A percentile compares a stretch with the other conserved stretches of the same genome.
phyloP scores from a whole-genome alignment of 2,329 filamentous ascomycete species.

The Monilinia polystroma region DNA sequence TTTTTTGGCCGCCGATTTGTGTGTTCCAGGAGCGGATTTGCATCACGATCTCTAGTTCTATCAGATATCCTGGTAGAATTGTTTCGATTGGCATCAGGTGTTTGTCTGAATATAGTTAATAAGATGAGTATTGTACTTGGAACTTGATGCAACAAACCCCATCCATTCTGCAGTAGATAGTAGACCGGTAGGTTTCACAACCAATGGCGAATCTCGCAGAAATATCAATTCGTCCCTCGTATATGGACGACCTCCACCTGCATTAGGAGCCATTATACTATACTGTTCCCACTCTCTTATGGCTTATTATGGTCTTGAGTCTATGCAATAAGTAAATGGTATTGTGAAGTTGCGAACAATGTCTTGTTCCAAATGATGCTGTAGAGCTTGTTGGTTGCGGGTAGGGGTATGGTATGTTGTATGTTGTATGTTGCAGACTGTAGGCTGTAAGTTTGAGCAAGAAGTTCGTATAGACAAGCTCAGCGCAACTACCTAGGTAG shows the following conservation, averaged over 20 bases:
- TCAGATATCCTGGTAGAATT: slow-evolving; percentile 45
- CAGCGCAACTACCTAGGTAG: slow-evolving; percentile 19
- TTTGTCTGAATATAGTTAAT: slow-evolving; percentile 35
- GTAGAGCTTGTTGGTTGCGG: slow-evolving; percentile 1
- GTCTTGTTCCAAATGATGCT: not conserved
- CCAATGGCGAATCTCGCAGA: slow-evolving; percentile 75
- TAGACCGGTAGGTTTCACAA: slow-evolving; percentile 72
- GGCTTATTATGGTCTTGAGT: not conserved
- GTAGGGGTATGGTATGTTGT: not conserved
- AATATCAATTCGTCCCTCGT: slow-evolving; percentile 71
- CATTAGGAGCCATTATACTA: slow-evolving; percentile 37
- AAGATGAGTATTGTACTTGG: slow-evolving; percentile 7
- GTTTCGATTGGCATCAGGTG: slow-evolving; percentile 38
- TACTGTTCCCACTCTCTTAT: not conserved
- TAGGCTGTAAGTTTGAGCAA: not conserved
- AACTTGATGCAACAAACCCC: slow-evolving; percentile 60
- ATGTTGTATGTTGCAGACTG: not conserved
- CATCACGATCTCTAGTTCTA: slow-evolving; percentile 45
- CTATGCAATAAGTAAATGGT: not conserved
- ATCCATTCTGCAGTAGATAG: slow-evolving; percentile 94
- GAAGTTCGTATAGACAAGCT: not conserved
- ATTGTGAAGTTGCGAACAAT: not conserved
- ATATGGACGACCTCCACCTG: slow-evolving; percentile 49
- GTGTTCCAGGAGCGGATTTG: slow-evolving; percentile 37
- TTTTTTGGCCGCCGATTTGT: slow-evolving; percentile 51